A percentile compares a stretch with the other conserved stretches of the same genome.
These are phyloP conservation scores for Celoporthe dispersa DNA, from an alignment of 2,329 filamentous ascomycete genomes.

Conservation along the genomic window DNA sequence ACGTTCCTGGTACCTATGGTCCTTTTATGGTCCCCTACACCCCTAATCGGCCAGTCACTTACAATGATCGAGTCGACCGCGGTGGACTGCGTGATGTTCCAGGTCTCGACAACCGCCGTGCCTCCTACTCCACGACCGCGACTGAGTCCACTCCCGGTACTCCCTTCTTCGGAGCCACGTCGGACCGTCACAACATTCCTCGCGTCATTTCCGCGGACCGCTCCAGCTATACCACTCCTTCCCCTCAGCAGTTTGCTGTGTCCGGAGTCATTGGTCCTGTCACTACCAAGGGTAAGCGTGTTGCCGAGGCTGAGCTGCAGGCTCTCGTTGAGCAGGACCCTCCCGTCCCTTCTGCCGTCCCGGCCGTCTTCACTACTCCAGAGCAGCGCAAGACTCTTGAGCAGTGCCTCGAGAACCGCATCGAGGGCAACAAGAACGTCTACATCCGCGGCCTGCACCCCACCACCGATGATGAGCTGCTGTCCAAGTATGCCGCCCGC, in stretches of 20 bases:
- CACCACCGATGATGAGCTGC: slow-evolving; percentile 89
- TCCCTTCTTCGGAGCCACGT: slow-evolving; percentile 64
- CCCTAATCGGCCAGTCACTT: slow-evolving; percentile 51
- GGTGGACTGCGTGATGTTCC: slow-evolving; percentile 58
- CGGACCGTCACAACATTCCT: slow-evolving; percentile 63
- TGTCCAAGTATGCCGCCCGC: slow-evolving; percentile 79
- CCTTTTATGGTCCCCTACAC: slow-evolving; percentile 54
- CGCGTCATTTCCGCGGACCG: slow-evolving; percentile 63
- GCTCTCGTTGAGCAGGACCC: slow-evolving; percentile 76
- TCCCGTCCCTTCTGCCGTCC: slow-evolving; percentile 83
- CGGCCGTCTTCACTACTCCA: slow-evolving; percentile 82
- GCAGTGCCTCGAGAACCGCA: slow-evolving; percentile 92
- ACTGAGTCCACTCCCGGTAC: slow-evolving; percentile 69
- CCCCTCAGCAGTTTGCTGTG: slow-evolving; percentile 62
- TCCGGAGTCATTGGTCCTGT: slow-evolving; percentile 44
- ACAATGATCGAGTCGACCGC: slow-evolving; percentile 52
- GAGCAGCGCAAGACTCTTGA: slow-evolving; percentile 89
- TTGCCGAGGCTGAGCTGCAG: slow-evolving; percentile 59
- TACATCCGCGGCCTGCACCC: slow-evolving; percentile 97
- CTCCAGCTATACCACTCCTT: slow-evolving; percentile 69
- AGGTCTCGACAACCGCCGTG: slow-evolving; percentile 66
- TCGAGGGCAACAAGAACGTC: slow-evolving; percentile 90
- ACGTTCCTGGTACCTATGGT: slow-evolving; percentile 35
- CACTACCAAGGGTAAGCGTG: slow-evolving; percentile 46
- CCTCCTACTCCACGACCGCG: slow-evolving; percentile 64